A percentile compares a stretch with the other conserved stretches of the same genome.
phyloP scores from a whole-genome alignment of 805 yeast species.

The Candida ortonii region DNA sequence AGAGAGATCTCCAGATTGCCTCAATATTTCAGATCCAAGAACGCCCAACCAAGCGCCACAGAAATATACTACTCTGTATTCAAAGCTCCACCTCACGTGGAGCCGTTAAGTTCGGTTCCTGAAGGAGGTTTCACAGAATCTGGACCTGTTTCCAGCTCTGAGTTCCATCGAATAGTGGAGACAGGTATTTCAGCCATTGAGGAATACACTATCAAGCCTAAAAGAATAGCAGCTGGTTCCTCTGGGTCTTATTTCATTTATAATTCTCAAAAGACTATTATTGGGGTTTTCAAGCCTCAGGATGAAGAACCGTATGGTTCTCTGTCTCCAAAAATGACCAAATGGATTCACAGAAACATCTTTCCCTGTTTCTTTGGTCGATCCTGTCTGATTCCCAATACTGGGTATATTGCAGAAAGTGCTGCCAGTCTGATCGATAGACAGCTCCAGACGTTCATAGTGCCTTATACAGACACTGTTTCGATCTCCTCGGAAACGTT shows the following conservation, averaged over 20 bases:
- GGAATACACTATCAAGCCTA: slow-evolving; percentile 40
- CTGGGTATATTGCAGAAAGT: slow-evolving; percentile 69
- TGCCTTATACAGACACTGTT: slow-evolving; percentile 64
- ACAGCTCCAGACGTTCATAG: slow-evolving; percentile 55
- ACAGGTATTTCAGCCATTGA: slow-evolving; percentile 47
- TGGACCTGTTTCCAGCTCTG: slow-evolving; percentile 28
- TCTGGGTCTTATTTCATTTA: slow-evolving; percentile 67
- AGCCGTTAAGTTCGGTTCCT: slow-evolving; percentile 30
- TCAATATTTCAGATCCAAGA: slow-evolving; percentile 10
- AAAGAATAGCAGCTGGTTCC: slow-evolving; percentile 60
- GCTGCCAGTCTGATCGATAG: slow-evolving; percentile 68
- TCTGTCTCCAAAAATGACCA: slow-evolving; percentile 73
- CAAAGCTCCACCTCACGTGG: slow-evolving; percentile 36
- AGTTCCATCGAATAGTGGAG: slow-evolving; percentile 41
- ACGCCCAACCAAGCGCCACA: slow-evolving; percentile 24
- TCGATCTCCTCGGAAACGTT: slow-evolving; percentile 46
- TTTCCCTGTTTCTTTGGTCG: slow-evolving; percentile 79
- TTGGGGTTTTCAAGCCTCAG: slow-evolving; percentile 72
- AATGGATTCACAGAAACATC: slow-evolving; percentile 71
- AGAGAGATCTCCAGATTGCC: slow-evolving; percentile 16
- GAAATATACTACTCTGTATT: slow-evolving; percentile 58
- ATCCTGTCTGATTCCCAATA: slow-evolving; percentile 67
- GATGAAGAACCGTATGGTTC: slow-evolving; percentile 84
- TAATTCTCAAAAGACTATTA: slow-evolving; percentile 34
- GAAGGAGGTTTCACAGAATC: slow-evolving; percentile 19